Evolutionary conservation across 169 alveolate species (phyloP).

Genomic region (Cryptosporidium meleagridis): DNA sequence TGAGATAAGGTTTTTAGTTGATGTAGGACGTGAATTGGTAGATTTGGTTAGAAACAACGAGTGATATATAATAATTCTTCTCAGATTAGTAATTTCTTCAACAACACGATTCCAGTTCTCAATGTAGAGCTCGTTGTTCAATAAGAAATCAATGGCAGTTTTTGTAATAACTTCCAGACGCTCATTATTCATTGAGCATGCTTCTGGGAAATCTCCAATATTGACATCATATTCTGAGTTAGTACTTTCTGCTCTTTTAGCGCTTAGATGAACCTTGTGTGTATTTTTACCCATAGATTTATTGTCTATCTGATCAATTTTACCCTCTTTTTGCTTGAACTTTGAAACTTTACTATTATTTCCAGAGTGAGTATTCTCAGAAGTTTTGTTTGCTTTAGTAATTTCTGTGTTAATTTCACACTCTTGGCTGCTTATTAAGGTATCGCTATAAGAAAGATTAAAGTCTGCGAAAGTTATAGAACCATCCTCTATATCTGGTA

Average conservation of each 20-base stretch:
- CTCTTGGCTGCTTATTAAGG: not conserved
- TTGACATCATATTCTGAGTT: not conserved
- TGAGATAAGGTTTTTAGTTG: slow-evolving; percentile 13
- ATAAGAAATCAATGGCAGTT: slow-evolving; percentile 44
- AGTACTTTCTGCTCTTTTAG: not conserved
- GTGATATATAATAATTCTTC: slow-evolving; percentile 55
- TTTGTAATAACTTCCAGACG: slow-evolving; percentile 22
- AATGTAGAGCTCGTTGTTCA: slow-evolving; percentile 25
- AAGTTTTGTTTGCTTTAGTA: slow-evolving; percentile 9
- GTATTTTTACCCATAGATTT: not conserved
- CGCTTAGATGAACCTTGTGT: not conserved
- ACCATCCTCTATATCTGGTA: slow-evolving; percentile 71
- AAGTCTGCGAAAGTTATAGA: slow-evolving; percentile 43
- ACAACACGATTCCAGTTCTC: slow-evolving; percentile 66
- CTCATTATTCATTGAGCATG: slow-evolving; percentile 16
- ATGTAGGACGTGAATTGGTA: not conserved
- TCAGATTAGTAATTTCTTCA: slow-evolving; percentile 60
- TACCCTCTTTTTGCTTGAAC: not conserved
- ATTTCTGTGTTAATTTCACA: not conserved
- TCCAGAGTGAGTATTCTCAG: slow-evolving; percentile 59
- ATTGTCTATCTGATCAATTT: not conserved
- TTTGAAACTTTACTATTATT: slow-evolving; percentile 24
- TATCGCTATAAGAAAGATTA: not conserved
- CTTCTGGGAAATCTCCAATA: slow-evolving; percentile 42
- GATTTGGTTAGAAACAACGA: slow-evolving; percentile 34